These are phyloP conservation scores for Trichophyton simii DNA, from an alignment of 2,329 filamentous ascomycete genomes.

Conservation along the genomic window DNA sequence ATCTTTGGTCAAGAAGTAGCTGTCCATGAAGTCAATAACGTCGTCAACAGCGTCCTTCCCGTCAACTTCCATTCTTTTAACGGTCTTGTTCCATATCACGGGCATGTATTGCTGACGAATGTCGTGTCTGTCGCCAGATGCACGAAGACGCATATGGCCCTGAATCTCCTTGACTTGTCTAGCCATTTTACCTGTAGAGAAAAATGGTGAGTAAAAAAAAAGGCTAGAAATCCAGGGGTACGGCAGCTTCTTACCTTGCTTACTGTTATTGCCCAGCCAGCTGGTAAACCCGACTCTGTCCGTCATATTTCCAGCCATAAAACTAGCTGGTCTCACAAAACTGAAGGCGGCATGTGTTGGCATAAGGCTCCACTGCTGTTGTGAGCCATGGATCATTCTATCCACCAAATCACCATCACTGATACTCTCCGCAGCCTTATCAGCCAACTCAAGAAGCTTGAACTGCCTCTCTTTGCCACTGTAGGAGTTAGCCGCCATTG, in stretches of 20 bases:
- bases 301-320: constrained; percentile 64
- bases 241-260: constrained; percentile 47
- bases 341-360: constrained; percentile 91
- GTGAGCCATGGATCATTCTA: constrained; percentile 93
- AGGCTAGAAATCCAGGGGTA: background rate
- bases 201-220: constrained; percentile 11
- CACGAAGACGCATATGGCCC: constrained; percentile 85
- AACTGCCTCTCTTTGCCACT: constrained; percentile 57
- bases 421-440: constrained; percentile 86
- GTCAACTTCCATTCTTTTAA: constrained; percentile 60
- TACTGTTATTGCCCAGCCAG: constrained; percentile 95
- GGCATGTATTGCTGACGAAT: constrained; percentile 91
- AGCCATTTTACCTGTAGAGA: constrained; percentile 45
- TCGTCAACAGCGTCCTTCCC: constrained; percentile 71
- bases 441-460: constrained; percentile 73
- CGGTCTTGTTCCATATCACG: constrained; percentile 66
- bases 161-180: constrained; percentile 88
- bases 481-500: constrained; percentile 51
- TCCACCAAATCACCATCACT: constrained; percentile 94
- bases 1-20: constrained; percentile 86
- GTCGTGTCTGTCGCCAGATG: constrained; percentile 84
- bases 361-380: constrained; percentile 98
- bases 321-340: constrained; percentile 83
- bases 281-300: constrained; percentile 64
- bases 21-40: constrained; percentile 92